phyloP scores from a whole-genome alignment of 331 rosid genomes.

The Malus hybrid region DNA sequence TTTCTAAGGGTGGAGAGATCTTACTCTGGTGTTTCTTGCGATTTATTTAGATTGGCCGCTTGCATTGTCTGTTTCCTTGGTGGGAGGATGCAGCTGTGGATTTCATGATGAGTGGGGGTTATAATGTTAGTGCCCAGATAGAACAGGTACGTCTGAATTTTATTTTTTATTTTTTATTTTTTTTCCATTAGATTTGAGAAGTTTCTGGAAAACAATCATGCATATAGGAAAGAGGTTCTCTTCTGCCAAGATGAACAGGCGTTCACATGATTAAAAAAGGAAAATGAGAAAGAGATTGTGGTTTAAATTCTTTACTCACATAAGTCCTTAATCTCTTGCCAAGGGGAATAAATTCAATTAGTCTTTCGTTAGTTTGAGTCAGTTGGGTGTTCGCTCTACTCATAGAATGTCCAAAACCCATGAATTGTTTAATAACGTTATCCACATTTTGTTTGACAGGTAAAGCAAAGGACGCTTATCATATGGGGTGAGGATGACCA shows the following conservation, averaged over 20 bases:
- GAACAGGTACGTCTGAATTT: constrained; percentile 38
- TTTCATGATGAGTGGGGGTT: constrained; percentile 87
- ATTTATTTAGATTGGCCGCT: constrained; percentile 68
- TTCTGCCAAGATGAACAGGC: not conserved
- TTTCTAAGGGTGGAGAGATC: constrained; percentile 8
- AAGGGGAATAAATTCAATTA: not conserved
- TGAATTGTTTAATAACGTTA: not conserved
- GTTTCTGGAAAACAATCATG: not conserved
- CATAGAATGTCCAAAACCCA: not conserved
- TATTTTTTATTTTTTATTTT: not conserved
- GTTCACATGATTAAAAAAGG: not conserved
- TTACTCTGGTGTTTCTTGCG: constrained; percentile 10
- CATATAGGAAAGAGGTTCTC: not conserved
- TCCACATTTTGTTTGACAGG: constrained; percentile 31
- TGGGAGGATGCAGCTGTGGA: constrained; percentile 84
- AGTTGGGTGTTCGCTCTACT: not conserved
- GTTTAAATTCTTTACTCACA: not conserved
- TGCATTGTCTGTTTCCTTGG: constrained; percentile 88
- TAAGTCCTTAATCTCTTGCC: not conserved
- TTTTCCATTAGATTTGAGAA: not conserved
- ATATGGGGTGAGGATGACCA: constrained; percentile 94
- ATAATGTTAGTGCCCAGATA: constrained; percentile 50
- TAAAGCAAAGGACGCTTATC: constrained; percentile 78
- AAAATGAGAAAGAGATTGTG: not conserved
- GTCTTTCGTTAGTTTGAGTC: too few relatives aligned